Evolutionary conservation across 2,329 filamentous ascomycete species (phyloP).

Genomic region (Cadophora sp.): DNA sequence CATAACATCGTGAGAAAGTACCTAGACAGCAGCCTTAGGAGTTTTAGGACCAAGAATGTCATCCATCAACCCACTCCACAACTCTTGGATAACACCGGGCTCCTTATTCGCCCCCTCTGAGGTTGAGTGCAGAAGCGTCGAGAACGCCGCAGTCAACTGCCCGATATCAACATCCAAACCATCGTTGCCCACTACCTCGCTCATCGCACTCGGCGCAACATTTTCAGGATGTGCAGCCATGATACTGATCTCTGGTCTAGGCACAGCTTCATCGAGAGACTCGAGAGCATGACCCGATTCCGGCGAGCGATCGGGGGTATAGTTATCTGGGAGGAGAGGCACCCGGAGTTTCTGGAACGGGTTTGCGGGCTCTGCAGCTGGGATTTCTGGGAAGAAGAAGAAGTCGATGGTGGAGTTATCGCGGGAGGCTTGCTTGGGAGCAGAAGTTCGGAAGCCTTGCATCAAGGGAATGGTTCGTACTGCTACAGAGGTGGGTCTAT

Average conservation of each 20-base stretch:
- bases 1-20: not conserved
- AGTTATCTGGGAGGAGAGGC: slow-evolving; percentile 67
- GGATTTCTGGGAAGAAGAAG: slow-evolving; percentile 58
- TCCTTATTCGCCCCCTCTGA: slow-evolving; percentile 31
- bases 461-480: slow-evolving; percentile 61
- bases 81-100: slow-evolving; percentile 57
- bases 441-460: slow-evolving; percentile 65
- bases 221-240: slow-evolving; percentile 62
- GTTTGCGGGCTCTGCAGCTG: slow-evolving; percentile 38
- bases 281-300: slow-evolving; percentile 52
- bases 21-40: slow-evolving; percentile 21
- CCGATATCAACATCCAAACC: slow-evolving; percentile 59
- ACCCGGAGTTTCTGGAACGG: slow-evolving; percentile 56
- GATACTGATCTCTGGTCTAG: slow-evolving; percentile 57
- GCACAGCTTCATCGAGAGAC: slow-evolving; percentile 50
- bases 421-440: slow-evolving; percentile 46
- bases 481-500: slow-evolving; percentile 46
- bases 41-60: slow-evolving; percentile 48
- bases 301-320: slow-evolving; percentile 43
- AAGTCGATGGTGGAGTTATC: slow-evolving; percentile 50
- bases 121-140: slow-evolving; percentile 47
- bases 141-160: slow-evolving; percentile 51
- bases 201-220: slow-evolving; percentile 58
- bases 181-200: slow-evolving; percentile 60
- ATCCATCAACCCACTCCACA: slow-evolving; percentile 64